Evolutionary conservation across 2,329 filamentous ascomycete species (phyloP).

Genomic region (Acrocalymma vagum): DNA sequence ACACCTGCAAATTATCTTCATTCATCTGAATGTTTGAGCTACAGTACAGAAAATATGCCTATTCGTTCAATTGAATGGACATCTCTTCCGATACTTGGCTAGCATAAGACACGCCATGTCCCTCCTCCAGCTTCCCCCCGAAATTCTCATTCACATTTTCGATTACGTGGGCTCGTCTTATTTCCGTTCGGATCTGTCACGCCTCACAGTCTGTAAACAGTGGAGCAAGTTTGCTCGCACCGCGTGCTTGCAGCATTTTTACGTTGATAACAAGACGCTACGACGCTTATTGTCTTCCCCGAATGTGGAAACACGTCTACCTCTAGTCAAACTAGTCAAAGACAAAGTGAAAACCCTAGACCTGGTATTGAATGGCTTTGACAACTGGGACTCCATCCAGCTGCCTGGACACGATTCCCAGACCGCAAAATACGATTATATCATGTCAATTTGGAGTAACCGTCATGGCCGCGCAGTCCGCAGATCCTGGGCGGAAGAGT

Average conservation of each 20-base stretch:
- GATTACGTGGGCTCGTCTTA: conserved; percentile 21
- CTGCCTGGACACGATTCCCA: conserved; percentile 10
- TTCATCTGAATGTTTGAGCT: too few relatives aligned
- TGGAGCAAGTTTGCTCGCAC: conserved; percentile 19
- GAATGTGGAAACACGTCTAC: conserved; percentile 17
- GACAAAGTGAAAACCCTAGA: conserved; percentile 22
- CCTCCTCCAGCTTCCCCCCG: conserved; percentile 21
- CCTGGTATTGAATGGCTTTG: conserved; percentile 19
- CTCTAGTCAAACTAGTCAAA: conserved; percentile 21
- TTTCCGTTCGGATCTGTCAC: conserved; percentile 21
- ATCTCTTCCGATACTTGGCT: conserved; percentile 12
- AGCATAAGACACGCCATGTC: conserved; percentile 16
- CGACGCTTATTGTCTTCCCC: conserved; percentile 21
- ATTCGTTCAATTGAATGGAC: conserved; percentile 7
- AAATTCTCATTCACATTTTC: conserved; percentile 21
- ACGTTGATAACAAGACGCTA: conserved; percentile 18
- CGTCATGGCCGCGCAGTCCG: conserved; percentile 12
- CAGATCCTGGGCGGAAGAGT: conserved; percentile 18
- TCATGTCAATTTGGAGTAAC: conserved; percentile 11
- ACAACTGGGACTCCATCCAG: conserved; percentile 19
- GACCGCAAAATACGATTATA: conserved; percentile 10
- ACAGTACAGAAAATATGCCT: conserved; percentile 8
- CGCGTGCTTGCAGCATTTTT: conserved; percentile 18
- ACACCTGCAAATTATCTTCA: too few relatives aligned
- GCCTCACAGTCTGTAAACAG: conserved; percentile 24